phyloP scores from a whole-genome alignment of 2,329 filamentous ascomycete genomes.

The Diaporthe batatas region DNA sequence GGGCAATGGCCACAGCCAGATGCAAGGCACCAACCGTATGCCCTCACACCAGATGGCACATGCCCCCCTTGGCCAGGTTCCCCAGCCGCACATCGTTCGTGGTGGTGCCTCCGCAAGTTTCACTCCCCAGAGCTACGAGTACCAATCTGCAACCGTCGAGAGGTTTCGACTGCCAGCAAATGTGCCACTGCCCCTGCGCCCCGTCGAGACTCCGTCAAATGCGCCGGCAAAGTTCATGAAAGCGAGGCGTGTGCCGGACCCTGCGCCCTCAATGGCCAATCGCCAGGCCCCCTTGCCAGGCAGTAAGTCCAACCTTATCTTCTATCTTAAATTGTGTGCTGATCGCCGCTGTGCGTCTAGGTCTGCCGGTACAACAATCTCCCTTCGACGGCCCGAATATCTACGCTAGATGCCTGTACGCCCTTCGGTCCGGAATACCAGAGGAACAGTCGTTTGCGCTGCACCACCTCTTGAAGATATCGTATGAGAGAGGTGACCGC shows the following conservation, averaged over 20 bases:
- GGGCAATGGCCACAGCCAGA: slow-evolving; percentile 36
- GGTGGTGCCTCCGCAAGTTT: slow-evolving; percentile 62
- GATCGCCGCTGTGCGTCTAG: slow-evolving; percentile 15
- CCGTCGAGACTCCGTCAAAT: slow-evolving; percentile 81
- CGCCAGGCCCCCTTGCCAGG: slow-evolving; percentile 61
- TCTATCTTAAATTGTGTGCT: background rate
- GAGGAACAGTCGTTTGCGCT: slow-evolving; percentile 93
- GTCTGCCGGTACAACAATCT: slow-evolving; percentile 44
- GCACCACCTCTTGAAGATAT: slow-evolving; percentile 95
- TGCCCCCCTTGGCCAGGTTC: slow-evolving; percentile 46
- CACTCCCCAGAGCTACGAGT: slow-evolving; percentile 68
- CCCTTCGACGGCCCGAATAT: slow-evolving; percentile 84
- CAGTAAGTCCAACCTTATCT: slow-evolving; percentile 64
- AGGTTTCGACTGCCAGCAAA: slow-evolving; percentile 77
- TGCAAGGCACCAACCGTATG: slow-evolving; percentile 34
- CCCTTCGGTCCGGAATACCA: slow-evolving; percentile 82
- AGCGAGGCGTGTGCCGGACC: slow-evolving; percentile 61
- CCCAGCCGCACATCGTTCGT: slow-evolving; percentile 48
- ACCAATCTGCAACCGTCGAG: slow-evolving; percentile 71
- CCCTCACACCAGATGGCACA: slow-evolving; percentile 39
- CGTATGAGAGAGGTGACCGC: slow-evolving; percentile 93
- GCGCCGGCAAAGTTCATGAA: slow-evolving; percentile 77
- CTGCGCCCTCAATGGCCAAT: background rate
- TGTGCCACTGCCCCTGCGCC: slow-evolving; percentile 76
- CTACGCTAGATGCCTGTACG: slow-evolving; percentile 88